These are phyloP conservation scores for Mollisiaceae sp. DNA, from an alignment of 2,329 filamentous ascomycete species.

Conservation along the genomic window DNA sequence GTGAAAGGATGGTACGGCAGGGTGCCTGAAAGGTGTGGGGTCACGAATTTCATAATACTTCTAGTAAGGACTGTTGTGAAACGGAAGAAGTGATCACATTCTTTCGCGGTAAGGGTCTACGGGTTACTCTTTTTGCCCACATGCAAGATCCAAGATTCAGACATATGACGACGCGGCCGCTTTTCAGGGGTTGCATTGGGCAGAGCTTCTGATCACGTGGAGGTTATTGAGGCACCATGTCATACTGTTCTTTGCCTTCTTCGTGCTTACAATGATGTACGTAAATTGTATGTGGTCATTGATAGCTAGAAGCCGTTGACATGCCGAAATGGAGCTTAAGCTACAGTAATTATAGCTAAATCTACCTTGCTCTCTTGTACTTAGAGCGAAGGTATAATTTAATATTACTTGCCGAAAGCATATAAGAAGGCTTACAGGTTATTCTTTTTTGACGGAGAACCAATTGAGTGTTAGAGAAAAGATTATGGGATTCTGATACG, in stretches of 20 bases:
- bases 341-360: too few relatives aligned
- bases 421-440: too few relatives aligned
- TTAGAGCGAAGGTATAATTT: not conserved
- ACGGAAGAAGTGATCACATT: not conserved
- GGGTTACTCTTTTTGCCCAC: not conserved
- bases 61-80: not conserved
- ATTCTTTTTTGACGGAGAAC: too few relatives aligned
- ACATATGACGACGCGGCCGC: constrained; percentile 5
- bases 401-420: too few relatives aligned
- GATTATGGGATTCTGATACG: too few relatives aligned
- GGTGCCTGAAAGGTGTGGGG: constrained; percentile 4
- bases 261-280: not conserved
- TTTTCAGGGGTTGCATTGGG: not conserved
- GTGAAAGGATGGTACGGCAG: not conserved
- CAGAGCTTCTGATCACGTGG: constrained; percentile 1
- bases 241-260: not conserved
- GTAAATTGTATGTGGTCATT: too few relatives aligned
- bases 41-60: constrained; percentile 6
- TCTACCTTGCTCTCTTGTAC: not conserved
- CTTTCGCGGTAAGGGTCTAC: not conserved
- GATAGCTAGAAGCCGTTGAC: too few relatives aligned
- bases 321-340: too few relatives aligned
- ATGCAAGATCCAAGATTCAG: constrained; percentile 2
- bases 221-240: not conserved
- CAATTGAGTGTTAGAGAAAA: too few relatives aligned